Evolutionary conservation across 306 rosid species (phyloP).

Genomic region (Oemleria cerasiformis): DNA sequence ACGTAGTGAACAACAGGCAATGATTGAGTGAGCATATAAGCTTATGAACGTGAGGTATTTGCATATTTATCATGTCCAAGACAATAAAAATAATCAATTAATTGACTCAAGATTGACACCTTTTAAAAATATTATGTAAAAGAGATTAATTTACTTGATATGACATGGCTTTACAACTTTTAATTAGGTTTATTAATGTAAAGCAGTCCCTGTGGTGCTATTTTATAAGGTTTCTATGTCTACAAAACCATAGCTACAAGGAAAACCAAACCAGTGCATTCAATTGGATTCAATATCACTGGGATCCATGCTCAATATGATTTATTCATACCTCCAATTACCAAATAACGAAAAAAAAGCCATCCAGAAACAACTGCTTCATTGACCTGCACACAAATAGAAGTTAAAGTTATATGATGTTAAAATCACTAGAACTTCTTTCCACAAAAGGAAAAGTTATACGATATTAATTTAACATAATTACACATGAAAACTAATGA

Average conservation of each 20-base stretch:
- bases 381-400: conserved; percentile 55
- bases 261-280: conserved; percentile 8
- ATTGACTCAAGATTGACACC: neutral
- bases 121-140: neutral
- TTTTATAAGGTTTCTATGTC: neutral
- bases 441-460: neutral
- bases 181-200: neutral
- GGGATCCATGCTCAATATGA: conserved; percentile 2
- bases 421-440: neutral
- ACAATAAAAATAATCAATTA: neutral
- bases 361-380: conserved; percentile 98
- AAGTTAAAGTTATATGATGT: conserved; percentile 8
- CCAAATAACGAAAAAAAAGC: conserved; percentile 98
- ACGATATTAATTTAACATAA: neutral
- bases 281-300: neutral
- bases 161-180: neutral
- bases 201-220: neutral
- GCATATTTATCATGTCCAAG: neutral
- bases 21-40: neutral
- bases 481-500: neutral
- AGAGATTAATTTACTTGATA: neutral
- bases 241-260: neutral
- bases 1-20: neutral
- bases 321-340: conserved; percentile 81
- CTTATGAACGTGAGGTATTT: neutral